Evolutionary conservation across 192 early-diverging fungal genomes (phyloP).

Genomic region (Powellomyces hirtus): DNA sequence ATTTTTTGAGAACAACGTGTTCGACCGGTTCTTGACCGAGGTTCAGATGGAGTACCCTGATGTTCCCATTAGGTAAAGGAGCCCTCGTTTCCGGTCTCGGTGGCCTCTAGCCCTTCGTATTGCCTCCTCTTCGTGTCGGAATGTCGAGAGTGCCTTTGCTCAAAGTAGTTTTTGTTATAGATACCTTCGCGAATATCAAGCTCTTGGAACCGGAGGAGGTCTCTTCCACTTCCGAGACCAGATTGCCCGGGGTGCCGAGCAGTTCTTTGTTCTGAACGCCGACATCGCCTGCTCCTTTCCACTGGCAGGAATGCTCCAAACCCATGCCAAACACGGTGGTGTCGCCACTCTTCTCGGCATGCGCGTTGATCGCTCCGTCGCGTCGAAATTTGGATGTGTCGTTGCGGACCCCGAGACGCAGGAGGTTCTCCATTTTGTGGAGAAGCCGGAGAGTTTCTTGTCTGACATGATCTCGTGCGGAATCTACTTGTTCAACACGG

Average conservation of each 20-base stretch:
- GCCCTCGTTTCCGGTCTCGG: not conserved
- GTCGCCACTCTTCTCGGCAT: constrained; percentile 88
- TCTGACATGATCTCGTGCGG: constrained; percentile 94
- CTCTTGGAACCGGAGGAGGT: constrained; percentile 94
- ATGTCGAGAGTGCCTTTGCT: not conserved
- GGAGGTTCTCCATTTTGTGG: constrained; percentile 95
- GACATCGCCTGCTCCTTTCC: constrained; percentile 97
- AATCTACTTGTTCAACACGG: constrained; percentile 88
- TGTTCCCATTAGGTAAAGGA: constrained; percentile 74
- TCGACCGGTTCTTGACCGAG: constrained; percentile 83
- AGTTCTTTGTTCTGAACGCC: constrained; percentile 95
- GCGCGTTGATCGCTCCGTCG: constrained; percentile 74
- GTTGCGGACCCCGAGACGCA: constrained; percentile 85
- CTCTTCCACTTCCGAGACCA: constrained; percentile 99
- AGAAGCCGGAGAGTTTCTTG: constrained; percentile 95
- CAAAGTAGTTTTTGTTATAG: constrained; percentile 48
- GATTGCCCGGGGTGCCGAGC: constrained; percentile 84
- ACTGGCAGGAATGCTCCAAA: constrained; percentile 77
- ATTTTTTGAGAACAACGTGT: constrained; percentile 95
- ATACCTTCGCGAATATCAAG: constrained; percentile 96
- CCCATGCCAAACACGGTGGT: constrained; percentile 79
- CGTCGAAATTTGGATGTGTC: constrained; percentile 88
- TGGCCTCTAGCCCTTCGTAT: not conserved
- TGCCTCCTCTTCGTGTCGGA: not conserved
- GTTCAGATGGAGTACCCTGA: constrained; percentile 83